Percentiles rank a stretch among this genome's conserved stretches.
phyloP scores from a whole-genome alignment of 75 land plant species.

The Sequoia sempervirens region DNA sequence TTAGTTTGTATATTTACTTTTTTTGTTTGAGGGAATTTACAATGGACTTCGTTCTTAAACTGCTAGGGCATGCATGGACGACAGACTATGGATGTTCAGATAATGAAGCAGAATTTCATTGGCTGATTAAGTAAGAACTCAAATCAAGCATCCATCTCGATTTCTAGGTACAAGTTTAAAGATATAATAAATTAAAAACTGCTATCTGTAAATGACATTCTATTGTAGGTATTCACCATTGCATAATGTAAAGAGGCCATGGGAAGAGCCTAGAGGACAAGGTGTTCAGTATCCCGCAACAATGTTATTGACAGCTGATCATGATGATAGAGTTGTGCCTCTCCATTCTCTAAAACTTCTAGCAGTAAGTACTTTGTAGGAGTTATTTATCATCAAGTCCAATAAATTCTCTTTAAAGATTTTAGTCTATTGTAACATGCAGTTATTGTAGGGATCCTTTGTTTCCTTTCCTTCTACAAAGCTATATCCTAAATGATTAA shows the following conservation, averaged over 20 bases:
- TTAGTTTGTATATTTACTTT: not conserved
- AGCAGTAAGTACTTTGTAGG: slow-evolving; percentile 53
- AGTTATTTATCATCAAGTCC: not conserved
- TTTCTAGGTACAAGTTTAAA: not conserved
- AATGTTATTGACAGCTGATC: slow-evolving; percentile 96
- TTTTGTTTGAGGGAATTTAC: not conserved
- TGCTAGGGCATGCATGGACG: slow-evolving; percentile 96
- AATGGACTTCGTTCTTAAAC: no score
- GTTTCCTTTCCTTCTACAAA: not conserved
- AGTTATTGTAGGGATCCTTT: not conserved
- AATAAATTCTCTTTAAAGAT: not conserved
- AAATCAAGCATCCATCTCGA: not conserved
- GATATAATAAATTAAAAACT: not conserved
- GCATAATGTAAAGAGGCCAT: slow-evolving; percentile 87
- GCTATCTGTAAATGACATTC: not conserved
- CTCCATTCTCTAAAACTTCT: slow-evolving; percentile 83
- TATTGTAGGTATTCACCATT: slow-evolving; percentile 88
- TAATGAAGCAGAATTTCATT: slow-evolving; percentile 82
- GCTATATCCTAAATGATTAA: not conserved
- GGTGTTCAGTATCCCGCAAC: slow-evolving; percentile 76
- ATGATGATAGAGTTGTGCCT: slow-evolving; percentile 98
- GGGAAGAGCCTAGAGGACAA: slow-evolving; percentile 47
- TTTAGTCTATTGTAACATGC: not conserved
- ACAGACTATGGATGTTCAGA: slow-evolving; percentile 97
- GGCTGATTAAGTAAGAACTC: slow-evolving; percentile 83